A percentile compares a stretch with the other conserved stretches of the same genome.
Conservation (phyloP, 1,284 basidiomycete species). For the Tilletia setariae region DNA sequence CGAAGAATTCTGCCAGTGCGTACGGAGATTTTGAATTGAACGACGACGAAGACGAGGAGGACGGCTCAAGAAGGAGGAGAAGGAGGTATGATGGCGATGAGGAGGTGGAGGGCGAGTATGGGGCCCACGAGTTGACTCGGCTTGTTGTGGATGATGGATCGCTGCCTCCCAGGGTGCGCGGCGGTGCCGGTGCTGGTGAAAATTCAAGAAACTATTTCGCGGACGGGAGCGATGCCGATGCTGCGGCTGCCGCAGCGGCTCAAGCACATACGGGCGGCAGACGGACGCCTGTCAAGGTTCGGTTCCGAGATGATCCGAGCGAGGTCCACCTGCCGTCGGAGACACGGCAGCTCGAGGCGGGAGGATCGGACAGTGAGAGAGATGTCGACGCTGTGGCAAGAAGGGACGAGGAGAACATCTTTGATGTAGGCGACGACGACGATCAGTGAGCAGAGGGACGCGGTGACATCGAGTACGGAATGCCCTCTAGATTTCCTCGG, state of each 20-base stretch:
- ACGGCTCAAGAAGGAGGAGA: conserved; percentile 60
- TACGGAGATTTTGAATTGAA: not conserved
- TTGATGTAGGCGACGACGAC: conserved; percentile 58
- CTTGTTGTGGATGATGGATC: conserved; percentile 26
- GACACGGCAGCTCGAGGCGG: not conserved
- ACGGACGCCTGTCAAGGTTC: conserved; percentile 9
- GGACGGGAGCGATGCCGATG: not conserved
- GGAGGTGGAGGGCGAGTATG: conserved; percentile 3
- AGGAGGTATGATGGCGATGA: not conserved
- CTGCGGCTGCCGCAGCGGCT: not conserved
- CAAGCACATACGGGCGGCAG: conserved; percentile 2
- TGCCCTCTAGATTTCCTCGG: too few relatives aligned
- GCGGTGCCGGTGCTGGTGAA: not conserved
- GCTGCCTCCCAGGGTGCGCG: not conserved
- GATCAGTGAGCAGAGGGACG: conserved; percentile 5
- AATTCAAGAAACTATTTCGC: not conserved
- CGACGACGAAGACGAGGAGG: conserved; percentile 59
- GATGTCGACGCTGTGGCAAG: conserved; percentile 32
- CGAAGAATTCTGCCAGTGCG: not conserved
- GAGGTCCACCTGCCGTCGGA: not conserved
- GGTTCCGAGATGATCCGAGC: not conserved
- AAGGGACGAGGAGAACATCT: conserved; percentile 53
- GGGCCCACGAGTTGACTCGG: conserved; percentile 35
- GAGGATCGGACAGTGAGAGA: conserved; percentile 22
- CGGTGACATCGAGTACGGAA: not conserved